phyloP scores from a whole-genome alignment of 2,329 filamentous ascomycete genomes.

The Alternaria ventricosa region DNA sequence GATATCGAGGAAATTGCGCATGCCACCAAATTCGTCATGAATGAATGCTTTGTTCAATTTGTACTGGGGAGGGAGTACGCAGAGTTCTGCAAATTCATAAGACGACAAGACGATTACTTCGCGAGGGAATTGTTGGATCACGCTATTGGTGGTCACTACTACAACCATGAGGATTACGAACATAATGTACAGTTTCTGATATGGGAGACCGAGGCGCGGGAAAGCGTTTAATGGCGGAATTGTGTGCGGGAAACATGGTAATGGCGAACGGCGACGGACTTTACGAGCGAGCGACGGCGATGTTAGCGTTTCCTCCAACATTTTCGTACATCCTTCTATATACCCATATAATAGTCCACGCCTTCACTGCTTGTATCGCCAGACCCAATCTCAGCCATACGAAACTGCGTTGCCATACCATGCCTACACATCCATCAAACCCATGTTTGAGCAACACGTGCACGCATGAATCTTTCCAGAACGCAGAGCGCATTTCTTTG shows the following conservation, averaged over 20 bases:
- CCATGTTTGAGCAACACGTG: neutral
- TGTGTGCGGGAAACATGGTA: neutral
- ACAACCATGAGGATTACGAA: slow-evolving; percentile 22
- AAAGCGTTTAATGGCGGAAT: slow-evolving; percentile 18
- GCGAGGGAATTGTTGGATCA: slow-evolving; percentile 24
- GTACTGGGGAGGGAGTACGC: slow-evolving; percentile 19
- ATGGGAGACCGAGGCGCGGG: slow-evolving; percentile 29
- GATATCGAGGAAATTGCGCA: slow-evolving; percentile 28
- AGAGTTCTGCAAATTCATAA: slow-evolving; percentile 30
- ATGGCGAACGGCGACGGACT: neutral
- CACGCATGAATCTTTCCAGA: neutral
- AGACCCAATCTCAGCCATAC: too few relatives aligned
- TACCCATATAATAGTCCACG: too few relatives aligned
- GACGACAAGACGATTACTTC: slow-evolving; percentile 29
- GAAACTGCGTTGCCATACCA: neutral
- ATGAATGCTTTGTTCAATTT: slow-evolving; percentile 29
- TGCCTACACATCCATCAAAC: neutral
- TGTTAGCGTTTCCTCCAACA: neutral
- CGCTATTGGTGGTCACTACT: slow-evolving; percentile 24
- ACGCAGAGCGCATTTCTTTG: neutral
- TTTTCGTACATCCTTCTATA: neutral
- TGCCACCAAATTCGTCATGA: slow-evolving; percentile 23
- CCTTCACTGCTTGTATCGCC: too few relatives aligned
- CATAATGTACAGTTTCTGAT: slow-evolving; percentile 29
- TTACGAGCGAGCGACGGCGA: neutral